phyloP scores from a whole-genome alignment of 75 land plant genomes.

The Cupressus sempervirens region DNA sequence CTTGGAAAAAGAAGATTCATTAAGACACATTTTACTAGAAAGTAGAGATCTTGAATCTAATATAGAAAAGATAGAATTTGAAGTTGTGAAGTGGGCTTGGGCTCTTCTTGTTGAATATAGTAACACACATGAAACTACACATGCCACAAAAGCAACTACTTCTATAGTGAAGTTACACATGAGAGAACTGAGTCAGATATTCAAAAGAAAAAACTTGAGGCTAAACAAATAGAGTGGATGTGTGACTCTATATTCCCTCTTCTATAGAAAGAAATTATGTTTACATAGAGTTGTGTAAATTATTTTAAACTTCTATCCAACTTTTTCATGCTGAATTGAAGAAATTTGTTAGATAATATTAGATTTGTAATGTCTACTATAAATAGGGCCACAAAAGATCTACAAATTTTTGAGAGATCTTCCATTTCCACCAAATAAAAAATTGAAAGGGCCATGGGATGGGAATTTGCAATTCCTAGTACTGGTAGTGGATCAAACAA shows the following conservation, averaged over 20 bases:
- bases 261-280: slow-evolving; percentile 24
- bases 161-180: slow-evolving; percentile 59
- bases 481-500: slow-evolving; percentile 23
- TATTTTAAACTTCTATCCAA: slow-evolving; percentile 35
- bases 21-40: slow-evolving; percentile 26
- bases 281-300: slow-evolving; percentile 25
- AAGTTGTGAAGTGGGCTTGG: slow-evolving; percentile 39
- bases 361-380: slow-evolving; percentile 55
- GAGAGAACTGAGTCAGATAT: slow-evolving; percentile 67
- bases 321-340: slow-evolving; percentile 52
- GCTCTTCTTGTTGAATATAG: slow-evolving; percentile 76
- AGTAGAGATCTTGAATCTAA: slow-evolving; percentile 29
- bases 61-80: slow-evolving; percentile 33
- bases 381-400: slow-evolving; percentile 52
- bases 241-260: slow-evolving; percentile 40
- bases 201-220: slow-evolving; percentile 57
- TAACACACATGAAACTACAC: slow-evolving; percentile 83
- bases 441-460: slow-evolving; percentile 94
- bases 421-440: slow-evolving; percentile 78
- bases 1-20: slow-evolving; percentile 47
- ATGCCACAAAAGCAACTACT: slow-evolving; percentile 68
- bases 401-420: slow-evolving; percentile 63
- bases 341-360: slow-evolving; percentile 58
- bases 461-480: slow-evolving; percentile 85
- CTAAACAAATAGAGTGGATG: slow-evolving; percentile 83